These are phyloP conservation scores for Trypanosoma lewisi DNA, from an alignment of 208 protist genomes.

Conservation along the genomic window DNA sequence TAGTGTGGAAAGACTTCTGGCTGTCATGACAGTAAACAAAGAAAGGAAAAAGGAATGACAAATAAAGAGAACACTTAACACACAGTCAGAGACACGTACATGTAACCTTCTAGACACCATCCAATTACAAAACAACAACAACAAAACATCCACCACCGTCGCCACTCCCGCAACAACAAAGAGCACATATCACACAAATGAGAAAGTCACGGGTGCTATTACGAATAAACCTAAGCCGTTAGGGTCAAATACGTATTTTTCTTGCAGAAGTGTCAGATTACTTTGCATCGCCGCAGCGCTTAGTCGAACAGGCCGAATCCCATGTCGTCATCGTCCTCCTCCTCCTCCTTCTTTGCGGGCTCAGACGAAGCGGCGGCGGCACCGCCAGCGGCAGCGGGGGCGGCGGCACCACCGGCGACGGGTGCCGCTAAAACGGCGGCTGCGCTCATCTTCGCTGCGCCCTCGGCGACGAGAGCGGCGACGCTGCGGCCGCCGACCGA, in stretches of 20 bases:
- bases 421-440: slow-evolving; percentile 39
- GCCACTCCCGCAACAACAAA: background rate
- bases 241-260: too few species aligned
- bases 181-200: too few species aligned
- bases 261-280: too few species aligned
- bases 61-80: slow-evolving; percentile 18
- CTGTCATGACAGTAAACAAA: background rate
- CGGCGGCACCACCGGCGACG: slow-evolving; percentile 32
- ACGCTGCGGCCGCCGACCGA: slow-evolving; percentile 73
- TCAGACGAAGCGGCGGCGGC: slow-evolving; percentile 36
- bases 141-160: background rate
- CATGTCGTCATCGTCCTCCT: slow-evolving; percentile 90
- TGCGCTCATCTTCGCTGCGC: slow-evolving; percentile 76
- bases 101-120: background rate
- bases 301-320: slow-evolving; percentile 91
- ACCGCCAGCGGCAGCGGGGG: slow-evolving; percentile 32
- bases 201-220: too few species aligned
- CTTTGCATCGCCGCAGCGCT: slow-evolving; percentile 2
- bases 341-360: slow-evolving; percentile 60
- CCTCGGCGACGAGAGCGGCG: slow-evolving; percentile 72
- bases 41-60: slow-evolving; percentile 8
- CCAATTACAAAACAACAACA: background rate
- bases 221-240: too few species aligned
- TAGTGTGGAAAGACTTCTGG: slow-evolving; percentile 9
- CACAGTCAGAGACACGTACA: slow-evolving; percentile 5